Evolutionary conservation across 306 rosid genomes (phyloP).

Genomic region (Amphicarpaea edgeworthii): DNA sequence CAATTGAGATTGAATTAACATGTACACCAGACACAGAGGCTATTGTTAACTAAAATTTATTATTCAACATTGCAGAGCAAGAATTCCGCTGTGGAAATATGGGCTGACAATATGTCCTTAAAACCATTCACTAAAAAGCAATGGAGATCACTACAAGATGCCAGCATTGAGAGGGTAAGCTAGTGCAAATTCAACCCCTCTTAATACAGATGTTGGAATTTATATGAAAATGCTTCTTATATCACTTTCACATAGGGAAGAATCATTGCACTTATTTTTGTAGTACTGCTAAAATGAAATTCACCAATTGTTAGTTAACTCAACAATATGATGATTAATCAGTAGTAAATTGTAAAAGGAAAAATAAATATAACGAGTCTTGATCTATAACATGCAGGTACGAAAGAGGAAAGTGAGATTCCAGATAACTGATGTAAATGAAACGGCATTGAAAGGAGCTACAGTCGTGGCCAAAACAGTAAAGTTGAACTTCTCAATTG

Average conservation of each 20-base stretch:
- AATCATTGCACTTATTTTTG: neutral
- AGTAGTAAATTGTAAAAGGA: neutral
- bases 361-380: neutral
- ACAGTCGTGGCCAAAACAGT: conserved; percentile 46
- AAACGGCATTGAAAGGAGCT: conserved; percentile 58
- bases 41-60: conserved; percentile 12
- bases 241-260: conserved; percentile 1
- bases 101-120: conserved; percentile 70
- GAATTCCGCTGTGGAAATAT: conserved; percentile 59
- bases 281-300: neutral
- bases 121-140: conserved; percentile 70
- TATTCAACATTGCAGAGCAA: conserved; percentile 48
- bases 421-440: conserved; percentile 49
- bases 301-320: neutral
- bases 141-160: conserved; percentile 75
- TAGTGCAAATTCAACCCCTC: neutral
- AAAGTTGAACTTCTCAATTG: conserved; percentile 60
- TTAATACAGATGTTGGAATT: neutral
- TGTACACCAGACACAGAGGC: neutral
- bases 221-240: conserved; percentile 1
- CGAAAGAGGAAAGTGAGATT: conserved; percentile 63
- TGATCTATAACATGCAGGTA: conserved; percentile 52
- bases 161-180: conserved; percentile 62
- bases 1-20: neutral
- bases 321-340: neutral